Conservation (phyloP, 2,329 filamentous ascomycete genomes). For the Ophiostoma triangulosporum region DNA sequence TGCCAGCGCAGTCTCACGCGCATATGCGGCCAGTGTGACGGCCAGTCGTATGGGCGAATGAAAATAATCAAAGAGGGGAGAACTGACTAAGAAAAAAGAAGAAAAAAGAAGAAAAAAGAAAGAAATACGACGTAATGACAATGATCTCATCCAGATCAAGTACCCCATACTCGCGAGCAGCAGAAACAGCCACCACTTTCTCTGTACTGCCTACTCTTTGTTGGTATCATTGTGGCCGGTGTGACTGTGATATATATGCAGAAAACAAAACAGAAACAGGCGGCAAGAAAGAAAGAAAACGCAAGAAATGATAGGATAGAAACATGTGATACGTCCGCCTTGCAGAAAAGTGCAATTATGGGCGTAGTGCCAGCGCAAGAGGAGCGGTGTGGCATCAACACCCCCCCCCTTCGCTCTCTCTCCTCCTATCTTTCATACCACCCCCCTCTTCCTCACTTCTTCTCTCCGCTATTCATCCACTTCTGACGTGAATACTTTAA, state of each 20-base stretch:
- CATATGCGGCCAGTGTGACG: slow-evolving; percentile 31
- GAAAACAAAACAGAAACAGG: no score
- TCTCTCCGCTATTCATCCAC: background rate
- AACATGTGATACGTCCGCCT: no score
- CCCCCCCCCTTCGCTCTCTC: background rate
- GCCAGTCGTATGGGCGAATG: slow-evolving; percentile 15
- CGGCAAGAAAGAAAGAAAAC: background rate
- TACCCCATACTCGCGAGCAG: background rate
- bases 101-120: background rate
- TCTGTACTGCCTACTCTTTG: background rate
- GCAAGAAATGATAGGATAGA: background rate
- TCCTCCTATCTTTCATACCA: background rate
- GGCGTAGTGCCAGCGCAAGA: background rate
- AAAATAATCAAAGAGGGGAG: background rate
- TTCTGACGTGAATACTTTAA: background rate
- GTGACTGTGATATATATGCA: background rate
- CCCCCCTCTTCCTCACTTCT: background rate
- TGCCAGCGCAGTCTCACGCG: slow-evolving; percentile 3
- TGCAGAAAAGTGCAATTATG: background rate
- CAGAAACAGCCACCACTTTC: background rate
- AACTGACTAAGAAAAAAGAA: background rate
- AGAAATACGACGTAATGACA: no score
- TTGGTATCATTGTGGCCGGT: background rate
- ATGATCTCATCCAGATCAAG: background rate
- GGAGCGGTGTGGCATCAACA: slow-evolving; percentile 2